Conservation (phyloP, 75 land plant genomes). For the Picea sitchensis region DNA sequence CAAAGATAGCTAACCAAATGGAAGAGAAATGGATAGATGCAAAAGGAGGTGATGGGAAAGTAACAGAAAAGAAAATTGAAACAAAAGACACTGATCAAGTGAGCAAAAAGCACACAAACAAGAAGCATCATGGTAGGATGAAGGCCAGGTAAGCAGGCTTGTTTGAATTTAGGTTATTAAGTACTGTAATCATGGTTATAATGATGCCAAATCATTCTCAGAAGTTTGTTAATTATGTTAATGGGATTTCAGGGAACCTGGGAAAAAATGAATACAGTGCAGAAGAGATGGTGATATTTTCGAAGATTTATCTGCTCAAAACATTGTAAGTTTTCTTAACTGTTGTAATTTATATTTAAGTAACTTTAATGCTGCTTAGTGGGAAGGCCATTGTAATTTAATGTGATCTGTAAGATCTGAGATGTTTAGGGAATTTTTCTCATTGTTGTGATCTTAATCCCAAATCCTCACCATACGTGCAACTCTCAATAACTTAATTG, state of each 20-base stretch:
- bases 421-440: neutral
- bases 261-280: constrained; percentile 2
- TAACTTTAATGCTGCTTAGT: neutral
- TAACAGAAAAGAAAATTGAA: neutral
- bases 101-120: constrained; percentile 5
- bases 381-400: neutral
- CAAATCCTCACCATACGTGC: neutral
- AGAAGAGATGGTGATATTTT: neutral
- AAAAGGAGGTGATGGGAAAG: neutral
- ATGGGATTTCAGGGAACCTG: neutral
- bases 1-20: neutral
- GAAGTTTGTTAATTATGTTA: neutral
- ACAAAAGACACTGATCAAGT: neutral
- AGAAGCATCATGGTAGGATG: neutral
- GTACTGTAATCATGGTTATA: neutral
- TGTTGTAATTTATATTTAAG: neutral
- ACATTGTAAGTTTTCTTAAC: neutral
- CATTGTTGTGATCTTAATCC: neutral
- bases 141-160: constrained; percentile 1
- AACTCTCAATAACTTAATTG: neutral
- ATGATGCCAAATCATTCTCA: neutral
- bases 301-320: neutral
- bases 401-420: neutral
- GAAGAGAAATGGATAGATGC: neutral
- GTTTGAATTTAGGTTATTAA: neutral